Evolutionary conservation across 2,329 filamentous ascomycete genomes (phyloP), one percentile per base, ranked within the genome.

Genomic region (Elsinoe arachidis): DNA sequence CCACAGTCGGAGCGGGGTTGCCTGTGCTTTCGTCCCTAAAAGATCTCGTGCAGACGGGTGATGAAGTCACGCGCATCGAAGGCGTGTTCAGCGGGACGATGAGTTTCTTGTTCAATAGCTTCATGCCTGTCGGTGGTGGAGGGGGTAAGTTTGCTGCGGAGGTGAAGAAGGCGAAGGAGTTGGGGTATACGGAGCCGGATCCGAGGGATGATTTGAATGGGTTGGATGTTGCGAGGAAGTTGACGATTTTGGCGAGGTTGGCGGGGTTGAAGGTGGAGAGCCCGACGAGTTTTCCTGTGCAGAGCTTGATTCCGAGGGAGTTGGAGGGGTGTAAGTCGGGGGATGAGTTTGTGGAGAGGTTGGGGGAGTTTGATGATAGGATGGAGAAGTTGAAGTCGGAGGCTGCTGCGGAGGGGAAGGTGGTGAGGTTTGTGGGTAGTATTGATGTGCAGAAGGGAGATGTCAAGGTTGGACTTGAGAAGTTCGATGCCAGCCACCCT

Each of bases 41-140:
- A 68, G 93, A 99, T 66, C 80, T 99, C n/a, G 82, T 96, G 21
- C 87, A 91, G 61, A 99, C 93, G 1, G 93, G 93, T 41, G 93
- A 99, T 69, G 80, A 89, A 69, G 86, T 99, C 4, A 90, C 82
- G 56, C 91, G 86, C 74, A 95, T 99, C 64, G 92, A 97, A 75
- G 93, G 93, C 63, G 91, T 99, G 54, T 97, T 99, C 76, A 95
- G 89, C 61, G 93, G 93, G 62, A 99, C 93, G 57, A 92, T 99
- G 84, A 95, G 88, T 38, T 99, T 96, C 79, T 80, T 99, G 39
- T 97, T 99, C 83, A 97, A 97, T 79, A 91, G 84, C 19, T 99
- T 97, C 72, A 90, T 91, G 51, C 93, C 93, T 0, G 84, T 85
- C 2, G 81, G 83, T 52, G 87, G 86, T 4, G 76, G 79, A 19